Conservation (phyloP, 768 basidiomycete genomes). For the Lactifluus hygrophoroides region DNA sequence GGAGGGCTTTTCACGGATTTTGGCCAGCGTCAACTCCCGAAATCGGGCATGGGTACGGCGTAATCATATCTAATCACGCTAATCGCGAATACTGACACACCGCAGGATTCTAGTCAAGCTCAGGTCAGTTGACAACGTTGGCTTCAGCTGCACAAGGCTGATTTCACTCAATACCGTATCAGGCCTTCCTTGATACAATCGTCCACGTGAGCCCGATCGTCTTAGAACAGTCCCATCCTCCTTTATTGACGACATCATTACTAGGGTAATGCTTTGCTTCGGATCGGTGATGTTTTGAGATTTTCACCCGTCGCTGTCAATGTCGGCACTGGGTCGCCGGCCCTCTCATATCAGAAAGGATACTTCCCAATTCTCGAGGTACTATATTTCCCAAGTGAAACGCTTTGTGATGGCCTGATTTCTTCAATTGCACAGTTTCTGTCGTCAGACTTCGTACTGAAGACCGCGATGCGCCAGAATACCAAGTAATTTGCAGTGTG, state of each 20-base stretch:
- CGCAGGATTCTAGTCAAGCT: slow-evolving; percentile 22
- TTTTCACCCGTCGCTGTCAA: slow-evolving; percentile 18
- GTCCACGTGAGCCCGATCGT: slow-evolving; percentile 17
- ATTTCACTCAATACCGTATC: neutral
- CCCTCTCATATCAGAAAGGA: slow-evolving; percentile 27
- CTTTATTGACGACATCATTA: neutral
- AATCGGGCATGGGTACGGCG: slow-evolving; percentile 22
- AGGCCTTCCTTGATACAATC: slow-evolving; percentile 23
- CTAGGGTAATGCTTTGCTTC: slow-evolving; percentile 23
- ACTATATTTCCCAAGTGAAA: slow-evolving; percentile 15
- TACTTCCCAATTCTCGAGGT: slow-evolving; percentile 28
- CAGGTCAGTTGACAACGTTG: slow-evolving; percentile 19
- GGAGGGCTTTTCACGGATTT: slow-evolving; percentile 22
- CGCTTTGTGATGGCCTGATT: neutral
- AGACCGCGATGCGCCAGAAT: slow-evolving; percentile 24
- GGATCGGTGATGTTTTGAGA: slow-evolving; percentile 25
- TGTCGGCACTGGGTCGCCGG: neutral
- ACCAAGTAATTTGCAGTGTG: slow-evolving; percentile 21
- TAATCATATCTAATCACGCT: neutral
- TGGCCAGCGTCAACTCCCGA: slow-evolving; percentile 19
- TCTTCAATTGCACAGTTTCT: slow-evolving; percentile 21
- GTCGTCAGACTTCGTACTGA: slow-evolving; percentile 25
- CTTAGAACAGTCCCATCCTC: neutral
- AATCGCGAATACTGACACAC: neutral
- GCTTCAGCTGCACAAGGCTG: neutral